These are phyloP conservation scores for Multifurca ochricompacta DNA, from an alignment of 768 basidiomycete species.

Conservation along the genomic window DNA sequence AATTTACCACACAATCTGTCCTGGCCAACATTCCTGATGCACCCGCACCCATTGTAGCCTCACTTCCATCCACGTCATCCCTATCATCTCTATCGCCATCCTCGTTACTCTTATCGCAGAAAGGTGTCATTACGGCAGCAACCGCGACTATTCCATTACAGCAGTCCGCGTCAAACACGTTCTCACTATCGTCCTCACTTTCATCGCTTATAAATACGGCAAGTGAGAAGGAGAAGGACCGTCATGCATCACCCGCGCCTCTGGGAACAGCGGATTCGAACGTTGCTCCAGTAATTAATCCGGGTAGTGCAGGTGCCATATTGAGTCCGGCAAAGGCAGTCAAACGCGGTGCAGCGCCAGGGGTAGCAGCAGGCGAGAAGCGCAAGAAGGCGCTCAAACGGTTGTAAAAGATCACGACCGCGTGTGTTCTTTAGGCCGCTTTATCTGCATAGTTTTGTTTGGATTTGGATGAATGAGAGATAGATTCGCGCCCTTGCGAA, in stretches of 20 bases:
- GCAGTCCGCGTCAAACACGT: conserved; percentile 34
- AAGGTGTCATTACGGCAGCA: conserved; percentile 23
- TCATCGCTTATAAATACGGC: conserved; percentile 29
- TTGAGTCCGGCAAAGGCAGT: conserved; percentile 49
- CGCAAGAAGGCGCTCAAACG: conserved; percentile 85
- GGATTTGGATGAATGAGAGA: not conserved
- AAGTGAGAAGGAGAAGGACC: conserved; percentile 38
- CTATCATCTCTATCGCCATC: conserved; percentile 26
- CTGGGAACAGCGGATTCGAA: conserved; percentile 67
- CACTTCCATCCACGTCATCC: conserved; percentile 28
- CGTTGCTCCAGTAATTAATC: conserved; percentile 30
- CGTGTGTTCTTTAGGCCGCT: not conserved
- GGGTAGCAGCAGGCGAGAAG: conserved; percentile 56
- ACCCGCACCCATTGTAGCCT: conserved; percentile 24
- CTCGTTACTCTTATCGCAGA: conserved; percentile 26
- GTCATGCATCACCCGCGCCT: conserved; percentile 62
- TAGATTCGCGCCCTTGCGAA: not conserved
- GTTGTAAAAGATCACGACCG: conserved; percentile 32
- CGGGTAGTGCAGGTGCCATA: conserved; percentile 23
- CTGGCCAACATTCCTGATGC: conserved; percentile 26
- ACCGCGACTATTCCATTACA: conserved; percentile 34
- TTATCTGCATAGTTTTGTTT: not conserved
- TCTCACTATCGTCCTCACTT: conserved; percentile 28
- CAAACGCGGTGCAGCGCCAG: conserved; percentile 57
- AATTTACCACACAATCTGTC: conserved; percentile 42